Percentiles rank a stretch among this genome's conserved stretches.
Conservation (phyloP, 2,329 filamentous ascomycete genomes). For the Diplocarpon rosae region DNA sequence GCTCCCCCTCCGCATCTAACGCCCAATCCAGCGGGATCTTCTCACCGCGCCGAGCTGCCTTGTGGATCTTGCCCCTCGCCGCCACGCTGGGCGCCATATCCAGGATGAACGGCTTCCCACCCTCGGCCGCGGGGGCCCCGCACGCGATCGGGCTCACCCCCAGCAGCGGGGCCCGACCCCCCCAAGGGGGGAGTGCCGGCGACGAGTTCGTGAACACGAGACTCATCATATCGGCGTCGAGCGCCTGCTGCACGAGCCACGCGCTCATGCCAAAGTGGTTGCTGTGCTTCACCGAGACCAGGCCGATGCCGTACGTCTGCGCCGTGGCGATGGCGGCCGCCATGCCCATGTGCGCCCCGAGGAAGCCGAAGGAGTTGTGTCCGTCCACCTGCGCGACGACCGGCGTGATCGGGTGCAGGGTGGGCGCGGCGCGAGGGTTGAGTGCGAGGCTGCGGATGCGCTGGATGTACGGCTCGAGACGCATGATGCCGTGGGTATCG, state of each 20-base stretch:
- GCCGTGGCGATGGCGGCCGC: constrained; percentile 56
- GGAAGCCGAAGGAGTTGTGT: constrained; percentile 64
- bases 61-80: constrained; percentile 63
- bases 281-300: constrained; percentile 64
- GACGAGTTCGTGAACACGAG: constrained; percentile 29
- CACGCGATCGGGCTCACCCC: constrained; percentile 34
- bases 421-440: constrained; percentile 47
- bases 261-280: constrained; percentile 81
- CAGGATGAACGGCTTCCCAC: constrained; percentile 55
- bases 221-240: constrained; percentile 59
- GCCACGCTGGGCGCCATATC: constrained; percentile 64
- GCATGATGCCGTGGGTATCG: constrained; percentile 69
- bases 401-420: constrained; percentile 51
- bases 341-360: constrained; percentile 59
- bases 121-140: constrained; percentile 56
- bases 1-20: constrained; percentile 55
- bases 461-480: constrained; percentile 67
- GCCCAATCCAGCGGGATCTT: constrained; percentile 67
- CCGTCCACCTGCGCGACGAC: constrained; percentile 50
- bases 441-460: constrained; percentile 62
- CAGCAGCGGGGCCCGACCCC: constrained; percentile 25
- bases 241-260: constrained; percentile 67
- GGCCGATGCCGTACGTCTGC: constrained; percentile 54
- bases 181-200: constrained; percentile 28
- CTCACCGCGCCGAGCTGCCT: constrained; percentile 54